Evolutionary conservation across 129 eudicot genomes (phyloP).

Genomic region (Saussurea involucrata): DNA sequence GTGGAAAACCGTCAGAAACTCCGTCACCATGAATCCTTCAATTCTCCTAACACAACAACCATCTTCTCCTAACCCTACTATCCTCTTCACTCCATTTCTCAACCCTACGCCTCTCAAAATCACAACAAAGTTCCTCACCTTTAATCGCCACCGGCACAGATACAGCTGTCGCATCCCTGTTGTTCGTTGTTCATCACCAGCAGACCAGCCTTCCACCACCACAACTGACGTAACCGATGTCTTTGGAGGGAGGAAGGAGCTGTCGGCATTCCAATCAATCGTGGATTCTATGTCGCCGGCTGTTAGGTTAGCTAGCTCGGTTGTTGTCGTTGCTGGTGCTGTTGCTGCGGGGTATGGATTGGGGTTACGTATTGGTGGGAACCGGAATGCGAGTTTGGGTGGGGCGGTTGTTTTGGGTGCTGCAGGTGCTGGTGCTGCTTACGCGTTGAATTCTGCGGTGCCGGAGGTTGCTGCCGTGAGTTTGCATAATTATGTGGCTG

Average conservation of each 20-base stretch:
- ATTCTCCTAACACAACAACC: conserved; percentile 45
- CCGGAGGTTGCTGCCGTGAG: conserved; percentile 87
- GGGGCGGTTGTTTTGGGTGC: conserved; percentile 80
- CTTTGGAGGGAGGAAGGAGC: conserved; percentile 68
- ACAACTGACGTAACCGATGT: conserved; percentile 33
- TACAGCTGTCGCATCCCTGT: conserved; percentile 22
- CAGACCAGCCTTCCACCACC: conserved; percentile 23
- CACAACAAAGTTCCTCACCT: conserved; percentile 19
- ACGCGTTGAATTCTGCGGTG: conserved; percentile 70
- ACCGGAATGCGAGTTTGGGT: conserved; percentile 52
- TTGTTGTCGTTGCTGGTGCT: conserved; percentile 63
- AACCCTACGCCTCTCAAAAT: conserved; percentile 29
- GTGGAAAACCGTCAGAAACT: neutral
- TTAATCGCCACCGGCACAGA: conserved; percentile 26
- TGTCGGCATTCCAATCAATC: conserved; percentile 55
- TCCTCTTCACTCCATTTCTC: conserved; percentile 33
- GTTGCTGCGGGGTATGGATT: conserved; percentile 87
- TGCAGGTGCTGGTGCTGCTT: conserved; percentile 81
- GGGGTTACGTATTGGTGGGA: conserved; percentile 61
- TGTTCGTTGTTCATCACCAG: conserved; percentile 31
- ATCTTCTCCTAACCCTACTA: conserved; percentile 30
- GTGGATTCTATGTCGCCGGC: conserved; percentile 79
- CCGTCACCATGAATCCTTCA: conserved; percentile 49
- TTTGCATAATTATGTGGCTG: conserved; percentile 84
- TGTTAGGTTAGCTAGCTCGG: conserved; percentile 65